These are phyloP conservation scores for Anthracocystis walkeri DNA, from an alignment of 1,284 basidiomycete species.

Conservation along the genomic window DNA sequence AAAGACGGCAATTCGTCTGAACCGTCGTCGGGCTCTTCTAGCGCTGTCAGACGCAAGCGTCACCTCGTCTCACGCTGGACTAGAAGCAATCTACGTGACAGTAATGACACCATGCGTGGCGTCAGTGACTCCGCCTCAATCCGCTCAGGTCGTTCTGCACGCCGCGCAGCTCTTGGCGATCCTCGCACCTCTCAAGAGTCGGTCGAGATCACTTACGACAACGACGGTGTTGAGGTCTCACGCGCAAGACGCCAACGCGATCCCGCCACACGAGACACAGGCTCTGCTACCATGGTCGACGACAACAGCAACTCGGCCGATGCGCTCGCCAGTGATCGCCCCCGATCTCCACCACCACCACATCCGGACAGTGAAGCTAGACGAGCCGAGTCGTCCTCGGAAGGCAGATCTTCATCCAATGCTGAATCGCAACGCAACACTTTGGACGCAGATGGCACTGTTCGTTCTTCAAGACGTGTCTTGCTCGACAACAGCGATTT, in stretches of 20 bases:
- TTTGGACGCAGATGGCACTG: conserved; percentile 6
- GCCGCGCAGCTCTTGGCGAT: conserved; percentile 25
- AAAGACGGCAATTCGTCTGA: conserved; percentile 33
- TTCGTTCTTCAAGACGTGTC: conserved; percentile 14
- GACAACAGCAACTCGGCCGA: background rate
- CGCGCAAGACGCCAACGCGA: conserved; percentile 3
- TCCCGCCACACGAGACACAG: background rate
- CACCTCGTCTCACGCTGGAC: conserved; percentile 48
- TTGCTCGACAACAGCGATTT: conserved; percentile 50
- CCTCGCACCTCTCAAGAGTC: conserved; percentile 17
- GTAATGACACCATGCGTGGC: conserved; percentile 32
- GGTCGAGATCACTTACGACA: conserved; percentile 45
- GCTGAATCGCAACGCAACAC: conserved; percentile 3
- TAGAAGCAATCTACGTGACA: conserved; percentile 19
- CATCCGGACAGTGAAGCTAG: conserved; percentile 33
- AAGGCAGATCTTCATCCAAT: conserved; percentile 15
- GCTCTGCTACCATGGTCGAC: background rate
- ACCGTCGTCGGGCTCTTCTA: conserved; percentile 46
- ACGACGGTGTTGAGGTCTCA: conserved; percentile 3
- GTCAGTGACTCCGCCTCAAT: conserved; percentile 39
- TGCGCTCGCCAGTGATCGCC: background rate
- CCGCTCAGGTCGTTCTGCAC: conserved; percentile 26
- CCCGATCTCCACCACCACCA: conserved; percentile 43
- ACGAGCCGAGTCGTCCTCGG: background rate
- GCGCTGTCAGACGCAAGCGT: conserved; percentile 35